These are phyloP conservation scores for Knoxia roxburghii DNA, from an alignment of 257 asterid species.

Conservation along the genomic window DNA sequence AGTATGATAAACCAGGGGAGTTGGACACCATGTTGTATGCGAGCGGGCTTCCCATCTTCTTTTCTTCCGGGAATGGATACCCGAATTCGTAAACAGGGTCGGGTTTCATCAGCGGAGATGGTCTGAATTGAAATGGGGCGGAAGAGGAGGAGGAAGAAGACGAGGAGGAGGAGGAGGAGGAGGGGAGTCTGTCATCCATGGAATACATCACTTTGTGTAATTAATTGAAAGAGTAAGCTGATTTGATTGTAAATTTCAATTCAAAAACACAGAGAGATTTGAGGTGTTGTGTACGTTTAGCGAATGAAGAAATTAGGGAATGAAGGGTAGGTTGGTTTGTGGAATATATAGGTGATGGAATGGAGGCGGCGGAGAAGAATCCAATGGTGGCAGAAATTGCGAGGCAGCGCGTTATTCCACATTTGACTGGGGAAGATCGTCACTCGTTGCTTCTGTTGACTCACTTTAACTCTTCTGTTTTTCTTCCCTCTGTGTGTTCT, in stretches of 20 bases:
- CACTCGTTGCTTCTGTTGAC: too few species aligned
- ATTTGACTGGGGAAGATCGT: too few species aligned
- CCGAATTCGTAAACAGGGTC: background rate
- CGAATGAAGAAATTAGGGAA: background rate
- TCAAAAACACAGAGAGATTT: too few species aligned
- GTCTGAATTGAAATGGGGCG: background rate
- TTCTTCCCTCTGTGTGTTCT: too few species aligned
- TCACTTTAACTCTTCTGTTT: too few species aligned
- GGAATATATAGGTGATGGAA: background rate
- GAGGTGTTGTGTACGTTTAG: background rate
- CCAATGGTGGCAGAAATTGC: too few species aligned
- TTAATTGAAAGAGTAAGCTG: background rate
- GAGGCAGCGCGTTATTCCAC: too few species aligned
- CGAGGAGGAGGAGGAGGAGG: background rate
- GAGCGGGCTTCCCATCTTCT: background rate
- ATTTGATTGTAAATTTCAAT: too few species aligned
- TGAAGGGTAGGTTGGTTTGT: background rate
- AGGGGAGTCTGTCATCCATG: background rate
- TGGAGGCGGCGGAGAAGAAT: background rate
- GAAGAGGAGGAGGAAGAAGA: background rate
- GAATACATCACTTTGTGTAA: background rate
- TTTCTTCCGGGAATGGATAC: background rate
- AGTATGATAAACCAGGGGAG: background rate
- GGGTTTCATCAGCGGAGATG: background rate
- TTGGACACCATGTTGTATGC: conserved; percentile 5